Percentiles rank a stretch among this genome's conserved stretches.
phyloP scores from a whole-genome alignment of 352 stramenopile genomes.

The Aphanomyces invadans region DNA sequence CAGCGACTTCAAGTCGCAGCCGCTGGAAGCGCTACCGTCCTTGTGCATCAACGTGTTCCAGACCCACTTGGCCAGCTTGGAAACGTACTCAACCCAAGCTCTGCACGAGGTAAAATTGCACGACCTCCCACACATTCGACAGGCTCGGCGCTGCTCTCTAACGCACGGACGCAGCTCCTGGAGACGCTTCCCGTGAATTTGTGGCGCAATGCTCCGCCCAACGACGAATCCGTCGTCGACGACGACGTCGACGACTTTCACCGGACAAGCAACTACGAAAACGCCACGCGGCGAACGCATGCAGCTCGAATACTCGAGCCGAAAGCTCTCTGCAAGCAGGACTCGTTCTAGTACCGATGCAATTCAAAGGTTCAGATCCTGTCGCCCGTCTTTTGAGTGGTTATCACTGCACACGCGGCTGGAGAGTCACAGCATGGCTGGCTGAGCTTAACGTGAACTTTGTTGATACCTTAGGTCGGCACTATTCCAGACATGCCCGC shows the following conservation, averaged over 20 bases:
- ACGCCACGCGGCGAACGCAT: not conserved
- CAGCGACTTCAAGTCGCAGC: not conserved
- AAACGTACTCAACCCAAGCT: not conserved
- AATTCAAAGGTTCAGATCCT: too few relatives aligned
- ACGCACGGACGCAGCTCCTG: not conserved
- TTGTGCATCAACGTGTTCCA: not conserved
- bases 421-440: too few relatives aligned
- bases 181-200: not conserved
- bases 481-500: constrained; percentile 43
- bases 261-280: not conserved
- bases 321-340: not conserved
- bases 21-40: not conserved
- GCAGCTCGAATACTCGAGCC: not conserved
- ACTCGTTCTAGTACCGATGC: too few relatives aligned
- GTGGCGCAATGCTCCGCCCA: not conserved
- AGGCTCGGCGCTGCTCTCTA: too few relatives aligned
- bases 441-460: not conserved
- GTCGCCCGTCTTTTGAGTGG: too few relatives aligned
- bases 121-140: too few relatives aligned
- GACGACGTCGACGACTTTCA: not conserved
- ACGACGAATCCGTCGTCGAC: not conserved
- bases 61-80: not conserved
- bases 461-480: not conserved
- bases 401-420: too few relatives aligned
- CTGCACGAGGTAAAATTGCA: not conserved